Conservation (phyloP, 169 alveolate species). For the Cryptosporidium ryanae region DNA sequence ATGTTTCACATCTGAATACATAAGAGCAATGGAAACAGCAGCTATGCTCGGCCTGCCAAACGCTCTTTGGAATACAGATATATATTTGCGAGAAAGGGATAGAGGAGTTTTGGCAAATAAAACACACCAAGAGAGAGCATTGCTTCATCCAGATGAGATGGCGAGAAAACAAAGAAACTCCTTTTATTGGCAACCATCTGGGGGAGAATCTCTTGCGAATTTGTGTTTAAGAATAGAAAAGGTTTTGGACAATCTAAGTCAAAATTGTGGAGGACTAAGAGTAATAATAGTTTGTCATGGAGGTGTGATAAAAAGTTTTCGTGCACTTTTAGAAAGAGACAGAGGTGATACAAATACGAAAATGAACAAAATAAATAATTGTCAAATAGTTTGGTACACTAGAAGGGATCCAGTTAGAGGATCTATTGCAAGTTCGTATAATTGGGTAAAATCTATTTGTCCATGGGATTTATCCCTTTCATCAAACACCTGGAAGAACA, state of each 20-base stretch:
- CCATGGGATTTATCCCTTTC: slow-evolving; percentile 78
- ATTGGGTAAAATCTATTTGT: slow-evolving; percentile 78
- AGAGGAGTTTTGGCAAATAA: slow-evolving; percentile 81
- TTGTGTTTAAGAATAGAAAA: slow-evolving; percentile 79
- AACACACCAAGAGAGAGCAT: slow-evolving; percentile 77
- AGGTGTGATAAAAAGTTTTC: slow-evolving; percentile 80
- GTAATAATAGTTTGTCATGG: slow-evolving; percentile 82
- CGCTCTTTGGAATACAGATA: slow-evolving; percentile 79
- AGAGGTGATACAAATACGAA: slow-evolving; percentile 63
- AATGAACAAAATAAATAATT: slow-evolving; percentile 77
- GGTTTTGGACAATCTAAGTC: slow-evolving; percentile 76
- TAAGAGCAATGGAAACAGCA: slow-evolving; percentile 82
- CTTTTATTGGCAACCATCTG: slow-evolving; percentile 79
- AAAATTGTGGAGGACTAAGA: slow-evolving; percentile 77
- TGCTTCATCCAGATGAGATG: slow-evolving; percentile 77
- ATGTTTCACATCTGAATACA: slow-evolving; percentile 79
- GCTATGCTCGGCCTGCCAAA: slow-evolving; percentile 79
- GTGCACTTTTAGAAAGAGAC: slow-evolving; percentile 79
- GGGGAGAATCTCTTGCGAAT: slow-evolving; percentile 80
- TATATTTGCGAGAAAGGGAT: slow-evolving; percentile 80
- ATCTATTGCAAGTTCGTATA: slow-evolving; percentile 73
- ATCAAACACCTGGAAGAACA: slow-evolving; percentile 75
- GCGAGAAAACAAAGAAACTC: slow-evolving; percentile 77
- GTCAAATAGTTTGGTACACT: slow-evolving; percentile 80
- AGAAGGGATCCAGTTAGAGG: slow-evolving; percentile 79